Evolutionary conservation across 2,329 filamentous ascomycete genomes (phyloP).

Genomic region (Xylaria sp.): DNA sequence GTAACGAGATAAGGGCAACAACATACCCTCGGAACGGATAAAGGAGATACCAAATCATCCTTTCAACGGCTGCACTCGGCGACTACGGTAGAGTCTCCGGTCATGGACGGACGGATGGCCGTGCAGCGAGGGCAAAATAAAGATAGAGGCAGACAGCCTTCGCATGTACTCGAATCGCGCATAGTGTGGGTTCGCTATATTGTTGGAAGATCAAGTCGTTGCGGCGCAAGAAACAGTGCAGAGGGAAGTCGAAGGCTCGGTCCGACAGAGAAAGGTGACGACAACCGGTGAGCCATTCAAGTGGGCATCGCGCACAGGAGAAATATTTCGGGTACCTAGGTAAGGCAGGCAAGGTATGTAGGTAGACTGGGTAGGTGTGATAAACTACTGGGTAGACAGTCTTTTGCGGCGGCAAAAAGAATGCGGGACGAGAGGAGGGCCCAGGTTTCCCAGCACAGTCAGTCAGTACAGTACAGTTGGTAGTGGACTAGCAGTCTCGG

Average conservation of each 20-base stretch:
- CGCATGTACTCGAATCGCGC: constrained; percentile 37
- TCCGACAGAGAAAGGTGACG: constrained; percentile 21
- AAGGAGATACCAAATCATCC: constrained; percentile 80
- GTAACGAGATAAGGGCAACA: constrained; percentile 8
- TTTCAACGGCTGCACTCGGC: constrained; percentile 41
- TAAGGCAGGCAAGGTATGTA: constrained; percentile 8
- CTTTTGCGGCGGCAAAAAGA: constrained; percentile 22
- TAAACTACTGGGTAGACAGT: neutral
- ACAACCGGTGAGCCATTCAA: constrained; percentile 30
- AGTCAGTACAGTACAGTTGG: constrained; percentile 12
- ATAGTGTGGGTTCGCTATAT: constrained; percentile 39
- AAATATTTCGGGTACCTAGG: constrained; percentile 22
- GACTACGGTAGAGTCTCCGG: constrained; percentile 27
- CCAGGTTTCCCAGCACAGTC: constrained; percentile 20
- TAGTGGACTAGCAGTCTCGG: constrained; percentile 3
- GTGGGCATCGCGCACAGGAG: constrained; percentile 25
- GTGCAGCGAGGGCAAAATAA: constrained; percentile 16
- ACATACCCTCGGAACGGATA: constrained; percentile 81
- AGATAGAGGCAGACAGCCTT: constrained; percentile 38
- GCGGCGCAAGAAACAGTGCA: constrained; percentile 31
- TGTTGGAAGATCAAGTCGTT: constrained; percentile 25
- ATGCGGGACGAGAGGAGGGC: constrained; percentile 12
- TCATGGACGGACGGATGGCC: constrained; percentile 20
- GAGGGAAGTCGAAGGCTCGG: constrained; percentile 27
- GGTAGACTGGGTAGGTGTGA: constrained; percentile 13